A percentile compares a stretch with the other conserved stretches of the same genome.
phyloP scores from a whole-genome alignment of 306 rosid genomes.

The Pterocarpus santalinus region DNA sequence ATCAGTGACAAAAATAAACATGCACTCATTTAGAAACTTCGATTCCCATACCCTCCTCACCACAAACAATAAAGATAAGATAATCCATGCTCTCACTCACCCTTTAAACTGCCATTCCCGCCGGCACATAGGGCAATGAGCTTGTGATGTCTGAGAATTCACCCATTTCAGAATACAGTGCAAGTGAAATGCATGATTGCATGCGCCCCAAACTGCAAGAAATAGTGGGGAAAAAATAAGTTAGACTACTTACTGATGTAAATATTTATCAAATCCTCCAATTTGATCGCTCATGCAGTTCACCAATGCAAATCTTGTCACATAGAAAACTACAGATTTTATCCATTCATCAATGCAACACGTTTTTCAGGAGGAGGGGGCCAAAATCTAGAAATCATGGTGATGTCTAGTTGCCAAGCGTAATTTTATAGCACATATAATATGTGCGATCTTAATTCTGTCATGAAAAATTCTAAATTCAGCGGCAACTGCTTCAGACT shows the following conservation, averaged over 20 bases:
- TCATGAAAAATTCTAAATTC: background rate
- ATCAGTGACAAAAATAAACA: background rate
- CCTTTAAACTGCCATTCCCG: slow-evolving; percentile 93
- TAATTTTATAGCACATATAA: background rate
- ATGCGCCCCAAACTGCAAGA: slow-evolving; percentile 93
- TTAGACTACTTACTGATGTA: slow-evolving; percentile 2
- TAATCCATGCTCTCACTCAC: slow-evolving; percentile 49
- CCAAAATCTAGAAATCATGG: background rate
- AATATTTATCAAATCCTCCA: background rate
- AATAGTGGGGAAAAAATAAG: background rate
- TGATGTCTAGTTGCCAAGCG: background rate
- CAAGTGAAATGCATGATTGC: slow-evolving; percentile 96
- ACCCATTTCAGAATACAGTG: slow-evolving; percentile 95
- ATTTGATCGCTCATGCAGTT: background rate
- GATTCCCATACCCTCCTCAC: background rate
- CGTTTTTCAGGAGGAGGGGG: background rate
- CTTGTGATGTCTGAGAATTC: slow-evolving; percentile 86
- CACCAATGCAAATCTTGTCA: background rate
- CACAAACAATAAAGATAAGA: background rate
- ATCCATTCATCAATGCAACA: background rate
- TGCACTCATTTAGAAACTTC: background rate
- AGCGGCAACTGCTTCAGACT: background rate
- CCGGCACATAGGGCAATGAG: slow-evolving; percentile 96
- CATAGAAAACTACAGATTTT: background rate
- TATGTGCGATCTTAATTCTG: background rate